phyloP scores from a whole-genome alignment of 1,284 basidiomycete species.

The Ustilago cynodontis region DNA sequence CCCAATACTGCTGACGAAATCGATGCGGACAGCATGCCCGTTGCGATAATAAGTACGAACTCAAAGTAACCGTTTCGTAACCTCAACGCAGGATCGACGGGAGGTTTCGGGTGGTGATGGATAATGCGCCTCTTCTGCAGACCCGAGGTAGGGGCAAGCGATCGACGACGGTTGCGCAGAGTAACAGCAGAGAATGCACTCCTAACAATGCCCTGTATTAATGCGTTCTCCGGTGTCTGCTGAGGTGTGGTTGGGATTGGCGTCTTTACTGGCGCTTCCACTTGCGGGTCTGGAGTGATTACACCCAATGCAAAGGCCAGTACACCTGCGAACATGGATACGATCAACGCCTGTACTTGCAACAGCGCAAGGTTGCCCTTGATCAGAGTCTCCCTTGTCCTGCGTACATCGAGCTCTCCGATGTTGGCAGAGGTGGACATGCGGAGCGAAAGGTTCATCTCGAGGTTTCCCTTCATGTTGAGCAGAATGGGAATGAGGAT shows the following conservation, averaged over 20 bases:
- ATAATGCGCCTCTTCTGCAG: slow-evolving; percentile 60
- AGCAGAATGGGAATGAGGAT: slow-evolving; percentile 94
- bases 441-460: slow-evolving; percentile 81
- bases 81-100: slow-evolving; percentile 60
- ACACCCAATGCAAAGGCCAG: slow-evolving; percentile 81
- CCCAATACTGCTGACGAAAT: slow-evolving; percentile 84
- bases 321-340: slow-evolving; percentile 86
- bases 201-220: slow-evolving; percentile 35
- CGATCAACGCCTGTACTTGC: slow-evolving; percentile 91
- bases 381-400: slow-evolving; percentile 78
- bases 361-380: slow-evolving; percentile 86
- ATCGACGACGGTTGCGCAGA: slow-evolving; percentile 33
- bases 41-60: slow-evolving; percentile 85
- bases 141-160: slow-evolving; percentile 12
- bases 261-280: slow-evolving; percentile 13
- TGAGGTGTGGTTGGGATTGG: slow-evolving; percentile 13
- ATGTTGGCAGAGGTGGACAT: slow-evolving; percentile 77
- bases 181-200: slow-evolving; percentile 35
- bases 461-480: slow-evolving; percentile 95
- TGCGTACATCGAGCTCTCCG: slow-evolving; percentile 84
- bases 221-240: slow-evolving; percentile 38
- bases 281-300: slow-evolving; percentile 26
- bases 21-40: slow-evolving; percentile 88
- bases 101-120: slow-evolving; percentile 65
- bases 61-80: slow-evolving; percentile 72